Base-by-base conservation (phyloP, 192 early-diverging fungal species). In the Rhizophagus sp. region DNA sequence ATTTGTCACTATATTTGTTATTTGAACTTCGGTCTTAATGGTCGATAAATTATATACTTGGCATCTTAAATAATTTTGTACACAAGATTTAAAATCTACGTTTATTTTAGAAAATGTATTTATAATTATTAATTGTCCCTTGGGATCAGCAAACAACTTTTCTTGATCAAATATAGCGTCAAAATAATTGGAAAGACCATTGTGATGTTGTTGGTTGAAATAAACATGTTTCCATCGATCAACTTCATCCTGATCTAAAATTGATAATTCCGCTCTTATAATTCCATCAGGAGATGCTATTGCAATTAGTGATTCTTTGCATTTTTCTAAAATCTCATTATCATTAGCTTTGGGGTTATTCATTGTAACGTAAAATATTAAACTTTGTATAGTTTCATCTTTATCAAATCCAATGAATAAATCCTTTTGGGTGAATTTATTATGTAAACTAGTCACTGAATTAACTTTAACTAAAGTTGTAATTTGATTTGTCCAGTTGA, bases 271-370 rank as follows among this genome's bases (percentile, higher is more conserved):
- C 1, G 71, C 71, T 73, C 71, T 47, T 41, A 81, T 25, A 36
- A 81, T 77, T 25, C 73, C 75, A 68, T 81, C 75, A 1, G 80
- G 36, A 15, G 74, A 36, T 27, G 75, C 75, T 47, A 76, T 78
- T 17, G 36, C 1, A 11, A 81, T 57, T 19, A 81, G 17, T 0
- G 24, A 11, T 75, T 57, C 75, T 62, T 81, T 81, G 41, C 80
- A 81, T 25, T 30, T 24, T 50, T 62, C 24, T 30, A 67, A 22
- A 70, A 81, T 81, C 17, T n/a, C 47, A 10, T 61, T 47, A 41
- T 75, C 22, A 50, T 65, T 11, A 1, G 13, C 4, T 11, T 57
- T 11, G 1, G 78, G 67, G 41, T 79, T 79, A 22, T 62, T 79
- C 15, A 27, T 50, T 8, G 24, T 41, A 34, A 24, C 4, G 6